Evolutionary conservation across 2,329 filamentous ascomycete species (phyloP).

Genomic region (Ophiocordyceps sinensis): DNA sequence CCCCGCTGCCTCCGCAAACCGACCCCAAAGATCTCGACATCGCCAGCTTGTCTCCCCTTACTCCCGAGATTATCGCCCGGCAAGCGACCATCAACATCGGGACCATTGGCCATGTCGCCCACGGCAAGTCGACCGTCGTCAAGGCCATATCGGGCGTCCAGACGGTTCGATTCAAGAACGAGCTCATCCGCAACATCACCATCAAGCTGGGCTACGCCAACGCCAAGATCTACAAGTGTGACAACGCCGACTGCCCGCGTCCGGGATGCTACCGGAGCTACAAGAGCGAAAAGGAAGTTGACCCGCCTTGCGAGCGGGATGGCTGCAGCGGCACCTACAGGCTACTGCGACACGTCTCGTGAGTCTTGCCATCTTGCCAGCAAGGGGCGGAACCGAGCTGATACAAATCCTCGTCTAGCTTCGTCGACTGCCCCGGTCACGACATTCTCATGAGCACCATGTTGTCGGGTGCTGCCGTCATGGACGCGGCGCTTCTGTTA

Average conservation of each 20-base stretch:
- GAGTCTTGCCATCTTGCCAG: conserved; percentile 24
- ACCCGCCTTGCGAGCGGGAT: conserved; percentile 88
- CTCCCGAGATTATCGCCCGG: conserved; percentile 90
- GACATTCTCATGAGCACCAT: conserved; percentile 99
- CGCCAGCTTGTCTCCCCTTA: conserved; percentile 64
- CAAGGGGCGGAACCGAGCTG: background rate
- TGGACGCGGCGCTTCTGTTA: conserved; percentile 92
- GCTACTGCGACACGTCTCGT: conserved; percentile 84
- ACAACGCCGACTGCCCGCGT: conserved; percentile 78
- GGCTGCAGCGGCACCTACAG: conserved; percentile 81
- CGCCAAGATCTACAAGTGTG: conserved; percentile 98
- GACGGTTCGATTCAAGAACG: conserved; percentile 99
- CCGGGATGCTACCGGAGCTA: conserved; percentile 94
- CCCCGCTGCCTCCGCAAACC: conserved; percentile 67
- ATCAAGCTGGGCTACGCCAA: conserved; percentile 99
- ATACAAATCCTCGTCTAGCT: conserved; percentile 34
- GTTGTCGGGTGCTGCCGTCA: conserved; percentile 98
- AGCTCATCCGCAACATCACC: conserved; percentile 96
- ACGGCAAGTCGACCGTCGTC: conserved; percentile 97
- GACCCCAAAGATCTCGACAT: conserved; percentile 83
- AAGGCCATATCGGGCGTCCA: conserved; percentile 99
- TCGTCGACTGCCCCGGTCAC: conserved; percentile 98
- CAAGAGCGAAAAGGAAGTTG: conserved; percentile 98
- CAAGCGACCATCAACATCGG: conserved; percentile 99
- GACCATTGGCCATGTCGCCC: conserved; percentile 95